A percentile compares a stretch with the other conserved stretches of the same genome.
Evolutionary conservation across 176 grass and related monocot species (phyloP).

Genomic region (Bromus sterilis): DNA sequence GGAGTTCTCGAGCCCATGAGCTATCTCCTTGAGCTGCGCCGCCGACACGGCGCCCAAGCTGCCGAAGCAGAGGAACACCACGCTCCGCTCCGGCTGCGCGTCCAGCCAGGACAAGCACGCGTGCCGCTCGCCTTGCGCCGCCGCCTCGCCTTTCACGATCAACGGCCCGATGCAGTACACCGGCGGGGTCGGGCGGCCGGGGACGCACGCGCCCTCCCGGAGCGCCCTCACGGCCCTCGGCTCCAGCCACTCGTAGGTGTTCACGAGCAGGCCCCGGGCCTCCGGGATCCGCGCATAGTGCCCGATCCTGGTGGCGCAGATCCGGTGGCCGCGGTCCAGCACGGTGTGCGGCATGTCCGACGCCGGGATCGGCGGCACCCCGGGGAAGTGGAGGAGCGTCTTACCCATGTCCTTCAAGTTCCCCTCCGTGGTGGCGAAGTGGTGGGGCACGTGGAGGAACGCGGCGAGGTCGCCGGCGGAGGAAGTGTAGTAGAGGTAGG

Average conservation of each 20-base stretch:
- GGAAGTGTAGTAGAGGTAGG: constrained; percentile 21
- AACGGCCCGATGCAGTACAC: background rate
- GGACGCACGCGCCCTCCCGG: background rate
- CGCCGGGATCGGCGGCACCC: constrained; percentile 10
- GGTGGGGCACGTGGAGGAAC: background rate
- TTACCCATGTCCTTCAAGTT: constrained; percentile 11
- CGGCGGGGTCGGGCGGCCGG: background rate
- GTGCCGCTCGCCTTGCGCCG: background rate
- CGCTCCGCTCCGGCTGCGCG: constrained; percentile 37
- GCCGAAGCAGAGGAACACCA: constrained; percentile 46
- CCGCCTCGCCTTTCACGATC: background rate
- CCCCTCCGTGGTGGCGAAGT: background rate
- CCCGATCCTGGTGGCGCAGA: background rate
- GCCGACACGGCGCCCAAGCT: constrained; percentile 28
- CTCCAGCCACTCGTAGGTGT: constrained; percentile 21
- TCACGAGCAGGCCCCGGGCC: constrained; percentile 18
- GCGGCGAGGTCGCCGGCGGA: background rate
- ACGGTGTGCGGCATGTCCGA: background rate
- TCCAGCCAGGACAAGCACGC: constrained; percentile 47
- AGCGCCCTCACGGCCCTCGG: background rate
- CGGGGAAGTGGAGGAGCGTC: background rate
- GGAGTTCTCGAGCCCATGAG: constrained; percentile 31
- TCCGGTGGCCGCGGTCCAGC: background rate
- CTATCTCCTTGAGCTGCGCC: constrained; percentile 30
- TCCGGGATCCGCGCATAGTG: background rate